Conservation (phyloP, 2,329 filamentous ascomycete species). For the Hypoxylon sp. region DNA sequence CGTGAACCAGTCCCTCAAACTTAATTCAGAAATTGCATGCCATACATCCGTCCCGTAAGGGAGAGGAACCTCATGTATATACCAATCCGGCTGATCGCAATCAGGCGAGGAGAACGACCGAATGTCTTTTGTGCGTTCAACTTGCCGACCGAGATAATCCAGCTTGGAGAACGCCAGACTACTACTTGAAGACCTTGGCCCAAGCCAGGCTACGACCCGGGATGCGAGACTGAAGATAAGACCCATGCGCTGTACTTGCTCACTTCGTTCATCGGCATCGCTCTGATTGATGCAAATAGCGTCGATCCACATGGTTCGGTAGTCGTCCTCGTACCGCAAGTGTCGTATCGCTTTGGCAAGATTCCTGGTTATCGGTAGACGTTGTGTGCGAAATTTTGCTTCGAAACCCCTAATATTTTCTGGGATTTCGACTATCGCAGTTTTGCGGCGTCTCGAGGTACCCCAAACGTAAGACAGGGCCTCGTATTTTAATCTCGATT, state of each 20-base stretch:
- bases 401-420: neutral
- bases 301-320: slow-evolving; percentile 45
- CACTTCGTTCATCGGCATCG: slow-evolving; percentile 28
- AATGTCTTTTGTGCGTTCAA: slow-evolving; percentile 11
- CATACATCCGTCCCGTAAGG: slow-evolving; percentile 19
- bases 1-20: slow-evolving; percentile 12
- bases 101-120: slow-evolving; percentile 5
- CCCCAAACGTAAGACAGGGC: slow-evolving; percentile 45
- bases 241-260: slow-evolving; percentile 44
- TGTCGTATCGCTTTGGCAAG: slow-evolving; percentile 37
- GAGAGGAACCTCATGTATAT: neutral
- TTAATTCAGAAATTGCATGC: slow-evolving; percentile 22
- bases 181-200: slow-evolving; percentile 23
- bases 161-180: slow-evolving; percentile 28
- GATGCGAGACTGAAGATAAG: slow-evolving; percentile 37
- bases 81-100: slow-evolving; percentile 25
- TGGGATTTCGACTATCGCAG: slow-evolving; percentile 3
- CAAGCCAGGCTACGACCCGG: slow-evolving; percentile 43
- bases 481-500: slow-evolving; percentile 30
- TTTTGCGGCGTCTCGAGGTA: slow-evolving; percentile 7
- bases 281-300: slow-evolving; percentile 45
- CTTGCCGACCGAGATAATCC: slow-evolving; percentile 25
- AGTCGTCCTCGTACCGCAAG: slow-evolving; percentile 31
- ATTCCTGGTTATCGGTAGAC: slow-evolving; percentile 17
- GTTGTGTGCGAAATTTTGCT: neutral